Percentiles rank a stretch among this genome's conserved stretches.
phyloP scores from a whole-genome alignment of 106 monocot genomes.

The Iris macrosiphon region DNA sequence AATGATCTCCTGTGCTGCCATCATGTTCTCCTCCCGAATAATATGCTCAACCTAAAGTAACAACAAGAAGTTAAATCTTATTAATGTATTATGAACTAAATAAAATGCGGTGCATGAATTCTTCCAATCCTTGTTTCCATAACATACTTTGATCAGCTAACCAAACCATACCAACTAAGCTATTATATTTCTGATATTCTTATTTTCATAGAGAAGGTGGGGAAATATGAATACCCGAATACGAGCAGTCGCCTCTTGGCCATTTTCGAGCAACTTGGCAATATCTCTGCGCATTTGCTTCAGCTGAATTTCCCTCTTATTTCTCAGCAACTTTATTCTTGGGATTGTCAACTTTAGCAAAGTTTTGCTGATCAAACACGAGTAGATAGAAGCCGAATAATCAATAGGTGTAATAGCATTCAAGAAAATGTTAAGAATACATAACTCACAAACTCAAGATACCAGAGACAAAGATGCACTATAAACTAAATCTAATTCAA shows the following conservation, averaged over 20 bases:
- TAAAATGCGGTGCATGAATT: too few species aligned
- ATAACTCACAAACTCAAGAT: neutral
- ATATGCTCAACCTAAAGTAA: slow-evolving; percentile 73
- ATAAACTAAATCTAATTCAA: neutral
- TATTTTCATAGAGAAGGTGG: too few species aligned
- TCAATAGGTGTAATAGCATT: too few species aligned
- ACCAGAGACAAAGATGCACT: neutral
- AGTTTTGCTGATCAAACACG: slow-evolving; percentile 72
- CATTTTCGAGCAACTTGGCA: slow-evolving; percentile 74
- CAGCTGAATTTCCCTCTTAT: slow-evolving; percentile 71
- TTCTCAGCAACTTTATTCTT: slow-evolving; percentile 78
- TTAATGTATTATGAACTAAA: too few species aligned
- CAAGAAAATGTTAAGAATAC: neutral
- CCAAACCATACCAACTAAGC: too few species aligned
- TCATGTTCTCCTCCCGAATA: slow-evolving; percentile 88
- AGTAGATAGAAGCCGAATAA: neutral
- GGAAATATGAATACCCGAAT: slow-evolving; percentile 40
- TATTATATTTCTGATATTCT: too few species aligned
- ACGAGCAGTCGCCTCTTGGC: slow-evolving; percentile 86
- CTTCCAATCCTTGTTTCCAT: too few species aligned
- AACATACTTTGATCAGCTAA: too few species aligned
- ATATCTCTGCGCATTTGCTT: slow-evolving; percentile 88
- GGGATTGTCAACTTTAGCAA: slow-evolving; percentile 90
- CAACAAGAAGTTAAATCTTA: too few species aligned
- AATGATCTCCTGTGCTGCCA: slow-evolving; percentile 89